phyloP scores from a whole-genome alignment of 306 rosid species.

The Trifolium repens region DNA sequence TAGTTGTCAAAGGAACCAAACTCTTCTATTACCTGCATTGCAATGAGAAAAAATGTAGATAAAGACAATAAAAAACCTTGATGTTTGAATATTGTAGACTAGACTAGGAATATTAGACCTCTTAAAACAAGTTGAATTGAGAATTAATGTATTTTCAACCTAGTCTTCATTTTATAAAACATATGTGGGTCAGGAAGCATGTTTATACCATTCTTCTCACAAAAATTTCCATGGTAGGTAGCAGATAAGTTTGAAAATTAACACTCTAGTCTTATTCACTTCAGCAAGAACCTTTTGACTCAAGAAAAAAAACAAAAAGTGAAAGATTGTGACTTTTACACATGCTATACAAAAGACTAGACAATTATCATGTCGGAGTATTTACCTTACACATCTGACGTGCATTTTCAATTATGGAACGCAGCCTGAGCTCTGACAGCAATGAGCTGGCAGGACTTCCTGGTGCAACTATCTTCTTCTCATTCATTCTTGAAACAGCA shows the following conservation, averaged over 20 bases:
- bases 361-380: slow-evolving; percentile 4
- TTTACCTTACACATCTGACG: slow-evolving; percentile 73
- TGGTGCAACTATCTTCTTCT: slow-evolving; percentile 62
- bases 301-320: neutral
- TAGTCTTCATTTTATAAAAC: slow-evolving; percentile 28
- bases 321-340: slow-evolving; percentile 24
- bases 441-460: slow-evolving; percentile 67
- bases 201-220: slow-evolving; percentile 32
- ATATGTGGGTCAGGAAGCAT: slow-evolving; percentile 42
- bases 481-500: slow-evolving; percentile 63
- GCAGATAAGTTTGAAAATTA: slow-evolving; percentile 48
- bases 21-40: slow-evolving; percentile 62
- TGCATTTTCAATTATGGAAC: slow-evolving; percentile 78
- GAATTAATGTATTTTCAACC: slow-evolving; percentile 10
- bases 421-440: slow-evolving; percentile 71
- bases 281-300: slow-evolving; percentile 31
- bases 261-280: slow-evolving; percentile 30
- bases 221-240: slow-evolving; percentile 42
- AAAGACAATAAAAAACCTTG: neutral
- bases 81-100: slow-evolving; percentile 16
- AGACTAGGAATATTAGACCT: slow-evolving; percentile 21
- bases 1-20: slow-evolving; percentile 68
- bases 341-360: slow-evolving; percentile 9
- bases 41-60: neutral
- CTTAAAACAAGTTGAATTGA: slow-evolving; percentile 40